Evolutionary conservation across 2,329 filamentous ascomycete genomes (phyloP).

Genomic region (Arthroderma sp.): DNA sequence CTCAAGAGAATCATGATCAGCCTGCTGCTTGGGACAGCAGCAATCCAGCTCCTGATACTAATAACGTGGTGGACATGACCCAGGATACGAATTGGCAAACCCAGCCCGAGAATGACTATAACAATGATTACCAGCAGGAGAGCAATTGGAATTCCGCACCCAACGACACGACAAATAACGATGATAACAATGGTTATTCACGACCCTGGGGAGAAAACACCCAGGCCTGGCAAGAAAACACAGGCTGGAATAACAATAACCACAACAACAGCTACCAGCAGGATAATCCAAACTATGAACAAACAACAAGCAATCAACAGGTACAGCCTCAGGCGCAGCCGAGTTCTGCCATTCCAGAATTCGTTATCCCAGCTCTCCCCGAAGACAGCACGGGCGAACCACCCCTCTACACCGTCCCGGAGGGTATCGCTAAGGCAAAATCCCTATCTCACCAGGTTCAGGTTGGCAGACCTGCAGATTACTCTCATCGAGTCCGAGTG

Average conservation of each 20-base stretch:
- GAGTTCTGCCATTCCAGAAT: neutral
- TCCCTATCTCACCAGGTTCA: constrained; percentile 20
- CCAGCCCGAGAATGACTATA: too few species aligned
- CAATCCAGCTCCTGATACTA: too few species aligned
- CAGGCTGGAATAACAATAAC: constrained; percentile 1
- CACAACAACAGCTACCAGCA: neutral
- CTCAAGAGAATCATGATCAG: neutral
- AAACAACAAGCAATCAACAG: neutral
- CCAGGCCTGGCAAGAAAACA: neutral
- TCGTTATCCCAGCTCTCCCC: too few species aligned
- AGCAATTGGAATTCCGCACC: too few species aligned
- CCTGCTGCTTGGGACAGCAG: neutral
- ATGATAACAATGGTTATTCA: neutral
- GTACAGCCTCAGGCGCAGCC: constrained; percentile 2
- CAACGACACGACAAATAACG: neutral
- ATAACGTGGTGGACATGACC: too few species aligned
- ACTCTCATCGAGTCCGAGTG: constrained; percentile 17
- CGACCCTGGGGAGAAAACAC: neutral
- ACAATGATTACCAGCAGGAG: too few species aligned
- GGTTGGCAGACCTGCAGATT: constrained; percentile 16
- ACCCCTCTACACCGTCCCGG: constrained; percentile 13
- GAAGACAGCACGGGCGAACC: constrained; percentile 7
- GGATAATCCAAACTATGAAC: neutral
- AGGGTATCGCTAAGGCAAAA: constrained; percentile 8
- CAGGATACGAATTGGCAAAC: too few species aligned